Base-by-base conservation (phyloP, 345 rosid genomes). In the Eutrema heterophyllum region DNA sequence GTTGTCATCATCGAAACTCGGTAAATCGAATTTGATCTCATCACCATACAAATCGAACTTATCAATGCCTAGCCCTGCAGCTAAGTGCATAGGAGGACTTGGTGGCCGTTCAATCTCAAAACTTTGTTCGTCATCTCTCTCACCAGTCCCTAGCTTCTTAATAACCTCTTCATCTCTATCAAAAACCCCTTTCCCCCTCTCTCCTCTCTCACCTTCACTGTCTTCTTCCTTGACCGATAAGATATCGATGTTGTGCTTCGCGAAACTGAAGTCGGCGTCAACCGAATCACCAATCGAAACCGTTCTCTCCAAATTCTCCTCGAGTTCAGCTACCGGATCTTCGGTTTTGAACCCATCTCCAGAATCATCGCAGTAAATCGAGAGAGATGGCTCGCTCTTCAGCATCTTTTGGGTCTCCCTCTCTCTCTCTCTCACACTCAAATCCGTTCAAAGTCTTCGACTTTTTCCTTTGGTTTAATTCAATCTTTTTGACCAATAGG, bases 21-120 rank as follows among this genome's bases (percentile, higher is more conserved):
- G 82, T 39, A 80, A 46, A 72, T 52, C 71, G 9, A 84, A 80
- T 60, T 71, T 77, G 29, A 70, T 70, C 64, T 61, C 78, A 27
- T 66, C 67, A 69, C 71, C 76, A 9, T 32, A 79, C 24, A 83
- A 74, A 51, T 75, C 79, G 51, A 40, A 59, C 65, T 60, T 72
- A 77, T 81, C 84, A 38, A 86, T 78, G 61, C 94, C 98, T 65
- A 89, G 74, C 1, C 92, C 92, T 5, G 87, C 29, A 48, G 96
- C 90, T 65, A 92, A 89, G 75, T 84, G 86, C 93, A 88, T 72
- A 45, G 82, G 81, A 81, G 89, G 88, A 72, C 86, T 87, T 67
- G 62, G 72, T 11, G 85, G 87, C 64, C 66, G 27, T 49, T 85
- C 86, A 52, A 65, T 70, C 41, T 72, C 88, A 21, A 45, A 45